A percentile compares a stretch with the other conserved stretches of the same genome.
Evolutionary conservation across 2,329 filamentous ascomycete genomes (phyloP).

Genomic region (Calonectria hongkongensis): DNA sequence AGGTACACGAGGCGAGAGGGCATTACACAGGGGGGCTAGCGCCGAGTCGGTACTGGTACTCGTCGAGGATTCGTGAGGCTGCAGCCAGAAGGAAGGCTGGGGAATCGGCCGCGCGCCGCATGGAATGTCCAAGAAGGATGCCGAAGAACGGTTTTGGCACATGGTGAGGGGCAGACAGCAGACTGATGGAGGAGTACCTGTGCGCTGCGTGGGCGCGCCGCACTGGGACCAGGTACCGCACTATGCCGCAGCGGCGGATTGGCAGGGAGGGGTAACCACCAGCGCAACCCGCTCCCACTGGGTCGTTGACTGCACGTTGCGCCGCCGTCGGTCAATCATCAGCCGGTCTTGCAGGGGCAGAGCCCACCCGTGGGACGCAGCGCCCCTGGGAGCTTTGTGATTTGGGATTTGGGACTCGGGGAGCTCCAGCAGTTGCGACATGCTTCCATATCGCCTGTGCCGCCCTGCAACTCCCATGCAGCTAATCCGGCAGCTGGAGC

Average conservation of each 20-base stretch:
- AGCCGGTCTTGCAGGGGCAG: slow-evolving; percentile 17
- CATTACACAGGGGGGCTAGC: slow-evolving; percentile 19
- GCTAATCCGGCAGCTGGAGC: slow-evolving; percentile 46
- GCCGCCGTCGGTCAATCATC: slow-evolving; percentile 13
- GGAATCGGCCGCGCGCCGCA: slow-evolving; percentile 39
- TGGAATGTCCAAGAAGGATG: slow-evolving; percentile 66
- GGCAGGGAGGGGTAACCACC: slow-evolving; percentile 26
- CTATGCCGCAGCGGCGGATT: slow-evolving; percentile 29
- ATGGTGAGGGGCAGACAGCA: slow-evolving; percentile 29
- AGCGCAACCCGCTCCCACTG: slow-evolving; percentile 16
- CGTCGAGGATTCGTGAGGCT: slow-evolving; percentile 30
- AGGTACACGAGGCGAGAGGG: slow-evolving; percentile 14
- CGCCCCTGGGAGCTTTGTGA: slow-evolving; percentile 2
- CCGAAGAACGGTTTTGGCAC: slow-evolving; percentile 56
- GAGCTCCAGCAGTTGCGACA: slow-evolving; percentile 32
- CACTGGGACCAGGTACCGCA: slow-evolving; percentile 17
- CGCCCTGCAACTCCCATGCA: slow-evolving; percentile 18
- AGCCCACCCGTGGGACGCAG: background rate
- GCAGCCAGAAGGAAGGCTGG: slow-evolving; percentile 46
- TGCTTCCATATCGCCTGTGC: slow-evolving; percentile 27
- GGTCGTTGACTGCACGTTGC: slow-evolving; percentile 31
- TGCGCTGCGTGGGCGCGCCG: background rate
- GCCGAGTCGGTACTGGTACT: slow-evolving; percentile 13
- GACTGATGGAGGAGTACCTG: slow-evolving; percentile 37
- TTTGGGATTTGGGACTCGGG: too few relatives aligned